Percentiles rank a stretch among this genome's conserved stretches.
Evolutionary conservation across 768 basidiomycete genomes (phyloP).

Genomic region (Rhodotorula sphaerocarpa): DNA sequence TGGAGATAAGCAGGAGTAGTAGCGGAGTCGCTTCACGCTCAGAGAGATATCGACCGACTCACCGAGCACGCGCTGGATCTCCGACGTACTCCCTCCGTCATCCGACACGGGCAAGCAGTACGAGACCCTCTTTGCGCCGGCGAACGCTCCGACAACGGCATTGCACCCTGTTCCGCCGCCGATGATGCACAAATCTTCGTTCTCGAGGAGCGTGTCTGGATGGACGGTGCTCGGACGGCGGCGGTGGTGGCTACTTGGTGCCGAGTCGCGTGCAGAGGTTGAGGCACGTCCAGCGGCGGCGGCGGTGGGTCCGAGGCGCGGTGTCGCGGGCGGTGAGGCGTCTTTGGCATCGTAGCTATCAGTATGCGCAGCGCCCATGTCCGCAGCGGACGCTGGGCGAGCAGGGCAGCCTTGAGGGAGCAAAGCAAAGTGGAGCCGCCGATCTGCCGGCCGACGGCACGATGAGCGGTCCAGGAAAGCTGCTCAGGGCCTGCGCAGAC

Average conservation of each 20-base stretch:
- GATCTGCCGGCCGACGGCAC: no score
- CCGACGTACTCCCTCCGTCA: conserved; percentile 27
- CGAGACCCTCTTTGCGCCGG: neutral
- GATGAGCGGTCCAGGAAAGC: no score
- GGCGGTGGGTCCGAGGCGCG: no score
- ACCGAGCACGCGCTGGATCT: conserved; percentile 26
- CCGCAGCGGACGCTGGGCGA: no score
- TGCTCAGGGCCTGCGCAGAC: no score
- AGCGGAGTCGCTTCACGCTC: neutral
- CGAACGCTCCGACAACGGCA: conserved; percentile 8
- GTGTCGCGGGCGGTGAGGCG: no score
- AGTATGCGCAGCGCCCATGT: no score
- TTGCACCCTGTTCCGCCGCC: conserved; percentile 31
- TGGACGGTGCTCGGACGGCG: neutral
- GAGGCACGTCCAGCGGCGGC: neutral
- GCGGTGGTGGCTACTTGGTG: neutral
- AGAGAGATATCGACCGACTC: neutral
- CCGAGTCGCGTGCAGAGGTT: neutral
- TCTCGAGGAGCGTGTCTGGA: neutral
- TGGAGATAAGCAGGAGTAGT: no score
- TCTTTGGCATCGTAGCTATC: no score
- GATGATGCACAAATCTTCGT: conserved; percentile 15
- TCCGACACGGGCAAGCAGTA: conserved; percentile 24
- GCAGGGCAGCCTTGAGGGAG: no score
- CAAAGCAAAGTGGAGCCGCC: no score